Percentiles rank a stretch among this genome's conserved stretches.
These are phyloP conservation scores for Tetramitus jugosus DNA, from an alignment of 208 protist genomes.

Conservation along the genomic window DNA sequence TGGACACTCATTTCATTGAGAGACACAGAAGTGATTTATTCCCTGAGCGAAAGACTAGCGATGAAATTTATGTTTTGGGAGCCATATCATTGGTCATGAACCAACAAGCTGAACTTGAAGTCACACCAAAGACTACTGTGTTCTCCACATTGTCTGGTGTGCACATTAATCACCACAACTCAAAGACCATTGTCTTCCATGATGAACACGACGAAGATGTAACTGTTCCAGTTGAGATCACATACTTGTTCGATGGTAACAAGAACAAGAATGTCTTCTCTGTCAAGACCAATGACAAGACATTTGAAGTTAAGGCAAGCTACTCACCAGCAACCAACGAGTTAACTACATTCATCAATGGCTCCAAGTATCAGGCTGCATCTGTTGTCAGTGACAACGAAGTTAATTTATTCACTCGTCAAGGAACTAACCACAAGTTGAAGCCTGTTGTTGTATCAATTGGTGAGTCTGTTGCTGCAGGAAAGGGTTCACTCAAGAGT, in stretches of 20 bases:
- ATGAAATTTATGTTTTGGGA: background rate
- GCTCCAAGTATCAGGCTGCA: background rate
- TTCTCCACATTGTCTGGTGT: constrained; percentile 5
- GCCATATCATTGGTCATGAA: background rate
- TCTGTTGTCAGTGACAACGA: background rate
- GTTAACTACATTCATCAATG: background rate
- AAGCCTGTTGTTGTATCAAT: background rate
- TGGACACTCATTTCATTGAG: constrained; percentile 69
- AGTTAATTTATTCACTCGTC: background rate
- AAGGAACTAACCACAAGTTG: background rate
- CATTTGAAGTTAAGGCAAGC: background rate
- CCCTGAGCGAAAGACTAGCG: background rate
- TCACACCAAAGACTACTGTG: background rate
- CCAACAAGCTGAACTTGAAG: background rate
- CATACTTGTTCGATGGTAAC: constrained; percentile 1
- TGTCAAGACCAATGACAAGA: background rate
- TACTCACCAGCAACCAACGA: background rate
- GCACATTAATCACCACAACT: constrained; percentile 23
- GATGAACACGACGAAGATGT: constrained; percentile 12
- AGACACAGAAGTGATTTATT: constrained; percentile 33
- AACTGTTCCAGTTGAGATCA: background rate
- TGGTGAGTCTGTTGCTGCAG: background rate
- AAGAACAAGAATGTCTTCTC: background rate
- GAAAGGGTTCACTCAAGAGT: constrained; percentile 37
- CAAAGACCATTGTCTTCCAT: constrained; percentile 23